Evolutionary conservation across 1,139 yeast species (phyloP), one percentile per base, ranked within the genome.

Genomic region (Yamadazyma diospyri): DNA sequence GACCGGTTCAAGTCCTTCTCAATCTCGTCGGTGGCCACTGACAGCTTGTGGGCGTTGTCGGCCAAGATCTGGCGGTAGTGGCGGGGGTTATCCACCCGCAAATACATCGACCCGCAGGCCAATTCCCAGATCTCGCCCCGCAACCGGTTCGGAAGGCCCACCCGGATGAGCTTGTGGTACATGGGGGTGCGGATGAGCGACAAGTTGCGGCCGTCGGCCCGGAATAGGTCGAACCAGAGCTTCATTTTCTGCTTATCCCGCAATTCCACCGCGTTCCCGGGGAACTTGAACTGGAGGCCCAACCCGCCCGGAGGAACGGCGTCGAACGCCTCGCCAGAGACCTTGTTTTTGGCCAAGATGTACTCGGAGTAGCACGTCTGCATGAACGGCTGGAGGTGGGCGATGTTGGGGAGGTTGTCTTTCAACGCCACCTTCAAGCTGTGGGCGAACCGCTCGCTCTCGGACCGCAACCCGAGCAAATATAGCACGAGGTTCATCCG

Each of bases 61-160:
- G 66, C 66, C 30, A 88, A 64, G 9, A 88, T 45, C 23, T 64
- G 55, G 28, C 66, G 55, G 55, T 88, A 94, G 33, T 75, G 77
- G 0, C 72, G 74, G 13, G 72, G 73, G 44, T 81, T 68, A 35
- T 77, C 77, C 50, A 80, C 73, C 36, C 97, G 65, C 32, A 76
- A 55, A 50, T 79, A 86, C 69, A 87, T 81, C 0, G 95, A 81
- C 5, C 98, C 99, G 35, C 88, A 77, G 34, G 88, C 77, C 38
- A 87, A 62, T 55, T 92, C 98, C 99, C 99, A 94, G 12, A 92
- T 69, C 52, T 94, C 99, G 21, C 98, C 98, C 45, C 99, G 70
- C 35, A 92, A 65, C 38, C 94, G 68, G 52, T 92, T 92, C 6
- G 98, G 97, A 24, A 94, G 68, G 0, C 98, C 98, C 12, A 88